phyloP scores from a whole-genome alignment of 768 basidiomycete species.

The Tricholoma furcatifolium region DNA sequence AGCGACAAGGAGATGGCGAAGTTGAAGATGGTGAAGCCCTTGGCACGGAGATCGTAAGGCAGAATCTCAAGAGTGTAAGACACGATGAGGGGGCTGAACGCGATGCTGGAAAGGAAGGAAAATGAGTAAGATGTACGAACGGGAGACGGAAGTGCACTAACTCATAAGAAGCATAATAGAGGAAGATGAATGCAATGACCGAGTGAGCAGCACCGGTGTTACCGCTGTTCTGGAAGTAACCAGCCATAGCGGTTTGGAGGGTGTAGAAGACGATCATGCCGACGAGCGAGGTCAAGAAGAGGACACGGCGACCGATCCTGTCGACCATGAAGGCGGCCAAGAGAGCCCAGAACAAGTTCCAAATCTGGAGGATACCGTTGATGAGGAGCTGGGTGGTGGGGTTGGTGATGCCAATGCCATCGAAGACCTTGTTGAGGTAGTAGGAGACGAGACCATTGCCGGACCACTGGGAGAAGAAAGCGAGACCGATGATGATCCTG shows the following conservation, averaged over 20 bases:
- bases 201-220: slow-evolving; percentile 5
- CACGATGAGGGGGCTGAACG: slow-evolving; percentile 33
- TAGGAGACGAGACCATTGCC: slow-evolving; percentile 45
- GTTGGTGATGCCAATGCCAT: slow-evolving; percentile 49
- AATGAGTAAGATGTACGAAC: background rate
- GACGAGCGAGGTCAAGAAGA: slow-evolving; percentile 5
- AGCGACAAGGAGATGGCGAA: slow-evolving; percentile 18
- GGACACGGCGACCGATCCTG: slow-evolving; percentile 29
- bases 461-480: slow-evolving; percentile 61
- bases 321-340: slow-evolving; percentile 49
- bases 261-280: slow-evolving; percentile 58
- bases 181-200: slow-evolving; percentile 17
- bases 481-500: slow-evolving; percentile 56
- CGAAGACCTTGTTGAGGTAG: slow-evolving; percentile 53
- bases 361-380: slow-evolving; percentile 55
- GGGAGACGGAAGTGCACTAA: slow-evolving; percentile 12
- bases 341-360: slow-evolving; percentile 54
- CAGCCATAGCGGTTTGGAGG: slow-evolving; percentile 48
- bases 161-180: slow-evolving; percentile 34
- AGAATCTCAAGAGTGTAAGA: slow-evolving; percentile 26
- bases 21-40: slow-evolving; percentile 17
- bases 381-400: slow-evolving; percentile 40
- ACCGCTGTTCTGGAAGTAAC: background rate
- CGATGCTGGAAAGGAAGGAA: slow-evolving; percentile 9
- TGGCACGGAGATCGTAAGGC: slow-evolving; percentile 17